Percentiles rank a stretch among this genome's conserved stretches.
These are phyloP conservation scores for Verticillium longisporum DNA, from an alignment of 2,329 filamentous ascomycete genomes.

Conservation along the genomic window DNA sequence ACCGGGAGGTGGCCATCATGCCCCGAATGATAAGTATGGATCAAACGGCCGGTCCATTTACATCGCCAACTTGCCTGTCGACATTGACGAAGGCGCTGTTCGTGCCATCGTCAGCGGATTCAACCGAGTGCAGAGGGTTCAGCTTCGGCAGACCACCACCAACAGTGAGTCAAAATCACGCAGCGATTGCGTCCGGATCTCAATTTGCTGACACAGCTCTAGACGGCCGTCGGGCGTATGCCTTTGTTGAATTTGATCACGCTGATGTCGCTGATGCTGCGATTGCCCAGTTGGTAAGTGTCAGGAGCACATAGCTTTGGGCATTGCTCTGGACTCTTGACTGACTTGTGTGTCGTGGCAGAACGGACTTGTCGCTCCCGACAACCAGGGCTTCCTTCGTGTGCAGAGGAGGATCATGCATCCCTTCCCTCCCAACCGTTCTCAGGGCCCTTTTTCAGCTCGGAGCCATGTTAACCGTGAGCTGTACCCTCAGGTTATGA, in stretches of 20 bases:
- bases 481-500: background rate
- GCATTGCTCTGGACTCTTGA: too few relatives aligned
- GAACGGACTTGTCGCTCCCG: background rate
- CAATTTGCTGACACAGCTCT: background rate
- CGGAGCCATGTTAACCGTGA: background rate
- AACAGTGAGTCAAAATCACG: background rate
- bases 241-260: conserved; percentile 31
- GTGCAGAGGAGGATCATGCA: background rate
- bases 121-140: conserved; percentile 28
- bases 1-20: conserved; percentile 9
- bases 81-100: conserved; percentile 28
- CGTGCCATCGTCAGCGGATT: conserved; percentile 25
- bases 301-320: background rate
- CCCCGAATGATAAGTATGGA: conserved; percentile 28
- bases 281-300: conserved; percentile 27
- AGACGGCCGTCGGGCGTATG: conserved; percentile 16
- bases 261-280: conserved; percentile 29
- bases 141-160: conserved; percentile 12
- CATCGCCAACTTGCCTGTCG: conserved; percentile 35
- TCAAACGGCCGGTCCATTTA: conserved; percentile 40
- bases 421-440: background rate
- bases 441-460: background rate
- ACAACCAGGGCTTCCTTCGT: background rate
- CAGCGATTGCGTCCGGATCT: background rate
- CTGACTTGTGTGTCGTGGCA: background rate